phyloP scores from a whole-genome alignment of 257 asterid genomes.

The Cordia subcordata region DNA sequence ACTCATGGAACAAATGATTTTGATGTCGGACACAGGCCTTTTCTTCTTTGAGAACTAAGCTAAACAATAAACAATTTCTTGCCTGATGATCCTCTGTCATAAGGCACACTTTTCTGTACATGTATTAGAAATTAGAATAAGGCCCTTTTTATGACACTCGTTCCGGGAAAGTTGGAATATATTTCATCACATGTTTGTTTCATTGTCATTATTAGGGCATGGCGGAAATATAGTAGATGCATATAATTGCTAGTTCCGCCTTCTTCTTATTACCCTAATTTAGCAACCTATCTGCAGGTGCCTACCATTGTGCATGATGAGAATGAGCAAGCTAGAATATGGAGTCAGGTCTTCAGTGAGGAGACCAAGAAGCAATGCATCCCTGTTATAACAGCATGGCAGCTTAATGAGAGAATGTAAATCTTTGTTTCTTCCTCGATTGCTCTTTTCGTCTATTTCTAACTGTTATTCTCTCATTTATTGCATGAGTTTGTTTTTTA shows the following conservation, averaged over 20 bases:
- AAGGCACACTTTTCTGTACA: neutral
- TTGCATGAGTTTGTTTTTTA: neutral
- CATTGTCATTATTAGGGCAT: no score
- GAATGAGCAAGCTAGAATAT: constrained; percentile 67
- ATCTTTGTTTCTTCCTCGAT: constrained; percentile 5
- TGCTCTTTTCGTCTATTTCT: neutral
- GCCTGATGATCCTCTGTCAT: neutral
- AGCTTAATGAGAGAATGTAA: constrained; percentile 93
- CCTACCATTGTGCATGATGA: constrained; percentile 81
- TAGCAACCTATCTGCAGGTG: constrained; percentile 45
- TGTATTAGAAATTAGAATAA: neutral
- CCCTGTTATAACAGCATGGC: constrained; percentile 98
- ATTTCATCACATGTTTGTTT: no score
- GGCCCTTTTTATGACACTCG: neutral
- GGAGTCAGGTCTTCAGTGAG: constrained; percentile 94
- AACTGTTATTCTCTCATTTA: constrained; percentile 1
- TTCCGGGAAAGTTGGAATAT: neutral
- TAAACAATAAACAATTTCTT: neutral
- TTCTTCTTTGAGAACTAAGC: neutral
- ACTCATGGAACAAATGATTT: neutral
- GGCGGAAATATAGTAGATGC: neutral
- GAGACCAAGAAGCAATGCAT: constrained; percentile 83
- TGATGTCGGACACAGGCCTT: neutral
- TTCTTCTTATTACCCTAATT: neutral
- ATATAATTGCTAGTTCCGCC: neutral